Base-by-base conservation (phyloP, 768 basidiomycete species). In the Pisolithus tinctorius region DNA sequence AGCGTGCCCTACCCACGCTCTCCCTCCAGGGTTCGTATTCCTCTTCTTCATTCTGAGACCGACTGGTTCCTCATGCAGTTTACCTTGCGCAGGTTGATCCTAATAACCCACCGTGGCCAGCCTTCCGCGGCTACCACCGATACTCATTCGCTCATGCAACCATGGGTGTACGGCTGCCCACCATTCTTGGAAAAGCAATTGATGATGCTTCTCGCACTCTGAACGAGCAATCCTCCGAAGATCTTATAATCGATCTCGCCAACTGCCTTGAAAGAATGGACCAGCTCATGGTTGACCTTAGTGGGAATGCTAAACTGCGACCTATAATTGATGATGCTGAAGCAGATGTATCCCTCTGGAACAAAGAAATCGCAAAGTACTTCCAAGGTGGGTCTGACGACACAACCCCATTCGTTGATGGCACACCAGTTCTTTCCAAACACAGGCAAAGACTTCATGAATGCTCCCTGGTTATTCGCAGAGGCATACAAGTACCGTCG, bases 381-480 rank as follows among this genome's bases (percentile, higher is more conserved):
- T 96, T 96, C 71, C 84, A 92, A 71, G 90, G 89, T 82, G 60
- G 62, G 67, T 67, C 53, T 62, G 57, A 41, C 38, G 40, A 31
- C 25, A 16, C 2, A 44, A 14, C 34, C 34, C 20, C 10, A 23
- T 7, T 39, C 45, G 30, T 40, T 30, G 4, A 16, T 11, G 30
- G 6, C 2, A 26, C 38, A 14, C 14, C 6, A n/a, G 27, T 44
- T 4, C 23, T 44, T 25, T 27, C 29, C 36, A 55, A 43, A 5
- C 46, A 31, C 55, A 84, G 88, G 87, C 29, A 90, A 88, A 68
- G 85, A 89, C 60, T 93, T 92, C 62, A 94, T 94, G 91, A 93
- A 88, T 64, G 92, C 93, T 0, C 93, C 93, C 5, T 95, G 93
- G 93, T 73, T 96, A 16, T 96, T 97, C 60, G 94, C 93, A 20